A percentile compares a stretch with the other conserved stretches of the same genome.
Evolutionary conservation across 345 rosid genomes (phyloP).

Genomic region (Salix purpurea): DNA sequence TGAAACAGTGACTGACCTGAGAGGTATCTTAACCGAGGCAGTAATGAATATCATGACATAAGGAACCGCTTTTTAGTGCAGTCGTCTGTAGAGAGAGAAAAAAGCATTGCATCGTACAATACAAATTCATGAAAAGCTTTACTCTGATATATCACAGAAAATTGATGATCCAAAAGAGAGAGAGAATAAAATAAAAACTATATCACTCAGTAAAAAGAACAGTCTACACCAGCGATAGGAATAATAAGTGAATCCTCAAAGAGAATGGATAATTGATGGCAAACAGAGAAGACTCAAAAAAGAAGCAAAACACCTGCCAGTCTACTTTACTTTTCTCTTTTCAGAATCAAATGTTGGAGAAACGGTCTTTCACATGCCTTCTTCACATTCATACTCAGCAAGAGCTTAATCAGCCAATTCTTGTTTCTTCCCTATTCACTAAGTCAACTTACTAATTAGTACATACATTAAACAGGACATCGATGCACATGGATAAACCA

Average conservation of each 20-base stretch:
- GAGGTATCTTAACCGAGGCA: conserved; percentile 90
- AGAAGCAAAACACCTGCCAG: background rate
- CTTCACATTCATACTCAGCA: background rate
- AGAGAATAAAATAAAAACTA: background rate
- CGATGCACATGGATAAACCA: background rate
- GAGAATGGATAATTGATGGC: background rate
- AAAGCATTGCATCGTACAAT: background rate
- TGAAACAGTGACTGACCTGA: conserved; percentile 41
- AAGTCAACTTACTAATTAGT: background rate
- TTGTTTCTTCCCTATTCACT: background rate
- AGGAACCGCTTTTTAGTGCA: conserved; percentile 62
- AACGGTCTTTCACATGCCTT: too few relatives aligned
- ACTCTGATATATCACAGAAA: background rate
- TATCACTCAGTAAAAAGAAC: background rate
- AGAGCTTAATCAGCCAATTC: background rate
- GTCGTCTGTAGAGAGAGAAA: conserved; percentile 47
- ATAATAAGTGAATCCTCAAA: background rate
- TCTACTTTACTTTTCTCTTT: background rate
- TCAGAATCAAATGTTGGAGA: background rate
- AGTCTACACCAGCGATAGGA: background rate
- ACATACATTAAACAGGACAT: background rate
- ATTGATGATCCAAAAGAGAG: background rate
- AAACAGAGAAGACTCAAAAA: background rate
- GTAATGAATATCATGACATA: conserved; percentile 80
- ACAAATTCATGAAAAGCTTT: background rate